Evolutionary conservation across 352 stramenopile genomes (phyloP).

Genomic region (Globisporangium canariense): DNA sequence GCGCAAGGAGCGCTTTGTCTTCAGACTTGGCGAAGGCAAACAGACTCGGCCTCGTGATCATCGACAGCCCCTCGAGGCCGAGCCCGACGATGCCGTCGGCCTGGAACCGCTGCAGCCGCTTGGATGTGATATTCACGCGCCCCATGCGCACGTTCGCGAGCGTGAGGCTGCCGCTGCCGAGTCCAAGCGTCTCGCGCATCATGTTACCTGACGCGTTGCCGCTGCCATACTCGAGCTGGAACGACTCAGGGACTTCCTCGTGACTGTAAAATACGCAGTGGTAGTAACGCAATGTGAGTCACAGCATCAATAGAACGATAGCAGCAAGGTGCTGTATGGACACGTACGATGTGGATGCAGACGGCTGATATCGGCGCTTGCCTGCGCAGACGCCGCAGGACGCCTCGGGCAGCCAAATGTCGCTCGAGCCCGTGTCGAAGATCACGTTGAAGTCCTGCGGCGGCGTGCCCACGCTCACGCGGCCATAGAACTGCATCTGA

Average conservation of each 20-base stretch:
- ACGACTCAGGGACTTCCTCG: slow-evolving; percentile 24
- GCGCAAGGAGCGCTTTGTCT: slow-evolving; percentile 24
- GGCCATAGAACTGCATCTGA: slow-evolving; percentile 75
- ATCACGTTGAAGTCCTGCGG: slow-evolving; percentile 66
- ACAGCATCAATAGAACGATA: neutral
- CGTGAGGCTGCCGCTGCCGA: slow-evolving; percentile 32
- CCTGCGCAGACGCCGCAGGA: slow-evolving; percentile 43
- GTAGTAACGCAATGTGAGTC: neutral
- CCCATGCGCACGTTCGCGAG: slow-evolving; percentile 42
- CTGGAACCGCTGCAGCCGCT: slow-evolving; percentile 47
- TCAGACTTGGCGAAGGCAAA: slow-evolving; percentile 16
- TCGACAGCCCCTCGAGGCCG: slow-evolving; percentile 44
- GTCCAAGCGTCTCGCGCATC: slow-evolving; percentile 42
- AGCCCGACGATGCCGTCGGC: slow-evolving; percentile 68
- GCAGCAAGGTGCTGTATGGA: too few relatives aligned
- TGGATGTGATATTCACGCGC: slow-evolving; percentile 39
- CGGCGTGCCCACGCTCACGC: slow-evolving; percentile 53
- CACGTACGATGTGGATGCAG: slow-evolving; percentile 34
- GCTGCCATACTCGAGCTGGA: slow-evolving; percentile 67
- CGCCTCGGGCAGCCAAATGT: slow-evolving; percentile 54
- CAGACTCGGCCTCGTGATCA: slow-evolving; percentile 53
- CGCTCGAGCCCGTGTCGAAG: slow-evolving; percentile 76
- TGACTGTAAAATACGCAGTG: slow-evolving; percentile 13
- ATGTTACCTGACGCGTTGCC: slow-evolving; percentile 45
- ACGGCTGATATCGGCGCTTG: slow-evolving; percentile 32